Evolutionary conservation across 140 eudicot genomes (phyloP).

Genomic region (Bidens hawaiensis): DNA sequence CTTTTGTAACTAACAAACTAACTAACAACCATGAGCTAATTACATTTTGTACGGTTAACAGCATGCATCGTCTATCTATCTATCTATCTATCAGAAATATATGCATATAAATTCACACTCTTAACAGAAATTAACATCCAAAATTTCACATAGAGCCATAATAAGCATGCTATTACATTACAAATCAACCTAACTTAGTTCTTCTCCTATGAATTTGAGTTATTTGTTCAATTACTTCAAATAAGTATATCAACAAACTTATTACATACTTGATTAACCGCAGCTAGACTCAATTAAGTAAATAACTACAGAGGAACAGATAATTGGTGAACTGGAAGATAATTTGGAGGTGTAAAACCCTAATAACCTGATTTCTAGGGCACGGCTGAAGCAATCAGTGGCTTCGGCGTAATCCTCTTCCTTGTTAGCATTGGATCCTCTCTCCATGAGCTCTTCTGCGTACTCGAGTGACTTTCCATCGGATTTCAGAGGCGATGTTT

Average conservation of each 20-base stretch:
- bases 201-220: neutral
- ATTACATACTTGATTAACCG: neutral
- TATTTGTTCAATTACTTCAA: neutral
- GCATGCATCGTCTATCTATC: neutral
- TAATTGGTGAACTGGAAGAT: too few relatives aligned
- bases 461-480: conserved; percentile 51
- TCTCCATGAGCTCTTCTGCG: conserved; percentile 73
- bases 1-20: too few relatives aligned
- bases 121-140: neutral
- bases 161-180: neutral
- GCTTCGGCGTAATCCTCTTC: conserved; percentile 74
- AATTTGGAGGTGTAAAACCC: too few relatives aligned
- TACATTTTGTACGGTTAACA: too few relatives aligned
- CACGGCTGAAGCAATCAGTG: conserved; percentile 84
- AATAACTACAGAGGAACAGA: too few relatives aligned
- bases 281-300: neutral
- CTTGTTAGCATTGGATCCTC: conserved; percentile 58
- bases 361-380: conserved; percentile 97
- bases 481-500: conserved; percentile 33
- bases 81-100: too few relatives aligned
- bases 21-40: too few relatives aligned
- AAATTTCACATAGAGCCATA: neutral
- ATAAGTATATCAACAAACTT: neutral
- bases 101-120: neutral
- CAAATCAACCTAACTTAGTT: neutral